These are phyloP conservation scores for Cymodocea nodosa DNA, from an alignment of 116 monocot genomes.

Conservation along the genomic window DNA sequence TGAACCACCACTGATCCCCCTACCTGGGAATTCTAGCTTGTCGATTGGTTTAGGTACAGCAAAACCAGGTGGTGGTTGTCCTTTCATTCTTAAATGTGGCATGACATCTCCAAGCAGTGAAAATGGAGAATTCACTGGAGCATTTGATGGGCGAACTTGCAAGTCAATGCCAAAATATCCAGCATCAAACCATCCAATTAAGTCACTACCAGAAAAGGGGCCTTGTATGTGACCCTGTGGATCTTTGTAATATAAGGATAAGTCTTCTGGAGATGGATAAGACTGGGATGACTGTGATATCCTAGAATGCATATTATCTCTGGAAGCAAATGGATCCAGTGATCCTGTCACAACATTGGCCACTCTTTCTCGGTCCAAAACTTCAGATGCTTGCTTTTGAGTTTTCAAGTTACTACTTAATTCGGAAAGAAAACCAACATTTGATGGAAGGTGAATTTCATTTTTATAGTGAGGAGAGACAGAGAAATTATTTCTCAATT, in stretches of 20 bases:
- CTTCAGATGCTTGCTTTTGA: constrained; percentile 20
- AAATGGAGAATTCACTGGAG: constrained; percentile 58
- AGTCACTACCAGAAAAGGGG: constrained; percentile 76
- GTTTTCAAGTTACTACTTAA: constrained; percentile 10
- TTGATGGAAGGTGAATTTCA: constrained; percentile 17
- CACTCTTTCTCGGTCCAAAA: constrained; percentile 19
- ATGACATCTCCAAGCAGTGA: constrained; percentile 84
- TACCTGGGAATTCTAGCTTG: constrained; percentile 13
- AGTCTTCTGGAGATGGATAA: constrained; percentile 52
- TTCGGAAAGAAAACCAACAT: constrained; percentile 18
- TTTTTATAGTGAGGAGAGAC: constrained; percentile 12
- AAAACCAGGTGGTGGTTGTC: constrained; percentile 87
- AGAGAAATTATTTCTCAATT: constrained; percentile 6
- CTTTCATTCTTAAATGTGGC: constrained; percentile 77
- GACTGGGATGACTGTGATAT: constrained; percentile 29
- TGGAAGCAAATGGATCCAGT: constrained; percentile 16
- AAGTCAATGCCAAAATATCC: constrained; percentile 97
- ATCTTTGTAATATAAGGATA: constrained; percentile 73
- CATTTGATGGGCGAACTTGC: constrained; percentile 56
- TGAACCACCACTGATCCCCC: constrained; percentile 14
- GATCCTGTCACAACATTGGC: constrained; percentile 7
- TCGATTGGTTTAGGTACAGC: constrained; percentile 33
- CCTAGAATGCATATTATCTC: constrained; percentile 18
- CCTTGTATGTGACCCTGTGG: constrained; percentile 98
- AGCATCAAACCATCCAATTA: constrained; percentile 92